These are phyloP conservation scores for Vanilla planifolia DNA, from an alignment of 106 monocot species.

Conservation along the genomic window DNA sequence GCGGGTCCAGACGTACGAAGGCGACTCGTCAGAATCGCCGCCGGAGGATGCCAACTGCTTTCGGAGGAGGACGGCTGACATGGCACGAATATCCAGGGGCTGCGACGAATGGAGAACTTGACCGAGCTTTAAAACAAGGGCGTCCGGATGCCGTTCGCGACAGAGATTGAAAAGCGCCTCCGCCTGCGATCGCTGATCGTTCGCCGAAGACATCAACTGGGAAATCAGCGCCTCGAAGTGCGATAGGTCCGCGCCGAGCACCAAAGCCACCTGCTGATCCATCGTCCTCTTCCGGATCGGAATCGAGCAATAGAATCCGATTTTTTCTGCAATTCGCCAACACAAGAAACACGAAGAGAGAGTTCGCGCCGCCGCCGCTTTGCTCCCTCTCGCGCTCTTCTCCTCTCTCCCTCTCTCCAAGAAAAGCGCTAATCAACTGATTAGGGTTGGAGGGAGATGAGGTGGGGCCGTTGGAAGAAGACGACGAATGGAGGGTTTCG, in stretches of 20 bases:
- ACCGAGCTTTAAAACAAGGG: conserved; percentile 49
- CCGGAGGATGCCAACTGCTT: conserved; percentile 46
- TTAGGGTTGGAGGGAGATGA: no score
- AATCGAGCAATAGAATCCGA: no score
- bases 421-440: no score
- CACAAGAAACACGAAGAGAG: no score
- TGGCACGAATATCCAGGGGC: conserved; percentile 61
- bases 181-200: conserved; percentile 71
- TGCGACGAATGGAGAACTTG: conserved; percentile 51
- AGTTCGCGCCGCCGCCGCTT: no score
- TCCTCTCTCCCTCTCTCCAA: no score
- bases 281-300: not conserved
- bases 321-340: no score
- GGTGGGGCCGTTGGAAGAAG: no score
- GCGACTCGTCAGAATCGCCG: not conserved
- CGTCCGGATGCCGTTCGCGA: conserved; percentile 65
- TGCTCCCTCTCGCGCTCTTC: no score
- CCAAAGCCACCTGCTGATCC: conserved; percentile 34
- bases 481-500: no score
- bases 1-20: conserved; percentile 44
- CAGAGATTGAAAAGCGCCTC: conserved; percentile 75
- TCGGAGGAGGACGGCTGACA: conserved; percentile 83
- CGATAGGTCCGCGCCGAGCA: conserved; percentile 47
- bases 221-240: conserved; percentile 57
- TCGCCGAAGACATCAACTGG: conserved; percentile 69